These are phyloP conservation scores for Pythium insidiosum DNA, from an alignment of 352 stramenopile genomes.

Conservation along the genomic window DNA sequence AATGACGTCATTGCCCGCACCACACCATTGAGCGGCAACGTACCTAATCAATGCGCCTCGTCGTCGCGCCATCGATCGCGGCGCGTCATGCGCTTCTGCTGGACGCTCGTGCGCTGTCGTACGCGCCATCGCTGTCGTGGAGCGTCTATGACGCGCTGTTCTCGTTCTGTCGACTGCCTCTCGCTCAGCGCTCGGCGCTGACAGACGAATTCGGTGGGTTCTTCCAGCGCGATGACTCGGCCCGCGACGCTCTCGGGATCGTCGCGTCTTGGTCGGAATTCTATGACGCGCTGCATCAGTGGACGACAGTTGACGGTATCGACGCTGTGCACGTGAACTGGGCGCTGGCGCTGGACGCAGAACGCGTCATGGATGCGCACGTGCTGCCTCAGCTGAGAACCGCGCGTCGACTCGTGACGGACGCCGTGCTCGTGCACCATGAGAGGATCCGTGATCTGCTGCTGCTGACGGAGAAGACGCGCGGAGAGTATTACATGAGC, in stretches of 20 bases:
- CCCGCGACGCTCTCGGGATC: background rate
- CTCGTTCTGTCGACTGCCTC: slow-evolving; percentile 38
- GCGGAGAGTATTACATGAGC: slow-evolving; percentile 47
- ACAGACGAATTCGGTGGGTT: slow-evolving; percentile 6
- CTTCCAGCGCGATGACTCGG: slow-evolving; percentile 6
- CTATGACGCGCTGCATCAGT: background rate
- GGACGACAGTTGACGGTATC: slow-evolving; percentile 8
- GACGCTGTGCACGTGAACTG: slow-evolving; percentile 15
- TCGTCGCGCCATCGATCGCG: too few species aligned
- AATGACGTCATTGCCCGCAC: too few species aligned
- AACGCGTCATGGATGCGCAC: slow-evolving; percentile 14
- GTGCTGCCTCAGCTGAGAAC: background rate
- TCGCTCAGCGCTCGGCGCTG: slow-evolving; percentile 5
- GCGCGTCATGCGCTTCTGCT: too few species aligned
- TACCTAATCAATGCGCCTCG: too few species aligned
- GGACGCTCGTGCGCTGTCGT: background rate
- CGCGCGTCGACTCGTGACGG: slow-evolving; percentile 1
- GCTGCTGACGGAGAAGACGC: slow-evolving; percentile 1
- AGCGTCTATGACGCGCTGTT: slow-evolving; percentile 34
- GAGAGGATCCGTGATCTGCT: slow-evolving; percentile 17
- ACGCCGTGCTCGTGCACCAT: slow-evolving; percentile 20
- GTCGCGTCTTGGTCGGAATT: too few species aligned
- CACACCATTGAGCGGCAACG: too few species aligned
- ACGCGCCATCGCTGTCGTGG: slow-evolving; percentile 32
- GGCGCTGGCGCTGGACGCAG: slow-evolving; percentile 28